A percentile compares a stretch with the other conserved stretches of the same genome.
These are phyloP conservation scores for Saccharomycopsis fibuligera DNA, from an alignment of 805 yeast species.

Conservation along the genomic window DNA sequence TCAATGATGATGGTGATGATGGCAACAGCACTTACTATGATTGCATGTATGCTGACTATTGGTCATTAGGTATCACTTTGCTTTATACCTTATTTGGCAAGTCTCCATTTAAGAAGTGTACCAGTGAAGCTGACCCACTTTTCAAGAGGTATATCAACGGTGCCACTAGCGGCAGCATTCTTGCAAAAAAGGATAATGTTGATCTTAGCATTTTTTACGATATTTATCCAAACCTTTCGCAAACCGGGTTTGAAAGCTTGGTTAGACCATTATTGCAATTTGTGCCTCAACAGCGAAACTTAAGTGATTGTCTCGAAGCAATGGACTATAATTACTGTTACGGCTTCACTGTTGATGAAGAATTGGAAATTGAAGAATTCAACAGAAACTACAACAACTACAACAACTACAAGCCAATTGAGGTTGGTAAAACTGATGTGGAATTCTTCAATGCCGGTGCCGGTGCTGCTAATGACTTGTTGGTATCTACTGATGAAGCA, in stretches of 20 bases:
- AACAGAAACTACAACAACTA: not conserved
- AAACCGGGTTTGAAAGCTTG: slow-evolving; percentile 60
- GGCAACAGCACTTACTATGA: slow-evolving; percentile 44
- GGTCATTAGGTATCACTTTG: slow-evolving; percentile 83
- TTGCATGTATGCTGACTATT: slow-evolving; percentile 72
- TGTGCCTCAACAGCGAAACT: slow-evolving; percentile 48
- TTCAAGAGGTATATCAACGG: slow-evolving; percentile 57
- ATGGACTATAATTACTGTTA: slow-evolving; percentile 33
- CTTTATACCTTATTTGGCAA: slow-evolving; percentile 75
- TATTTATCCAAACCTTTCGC: slow-evolving; percentile 67
- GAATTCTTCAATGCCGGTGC: no score
- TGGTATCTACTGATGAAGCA: not conserved
- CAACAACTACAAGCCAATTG: not conserved
- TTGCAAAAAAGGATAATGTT: not conserved
- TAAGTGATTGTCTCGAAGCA: slow-evolving; percentile 44
- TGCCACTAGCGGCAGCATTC: not conserved
- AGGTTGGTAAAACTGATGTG: not conserved
- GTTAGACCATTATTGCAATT: slow-evolving; percentile 59
- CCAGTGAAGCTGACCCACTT: slow-evolving; percentile 57
- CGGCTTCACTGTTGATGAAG: slow-evolving; percentile 66
- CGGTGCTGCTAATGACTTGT: not conserved
- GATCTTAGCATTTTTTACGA: slow-evolving; percentile 47
- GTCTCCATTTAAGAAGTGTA: slow-evolving; percentile 73
- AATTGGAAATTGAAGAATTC: slow-evolving; percentile 24
- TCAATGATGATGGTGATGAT: slow-evolving; percentile 4